These are phyloP conservation scores for Setaria viridis DNA, from an alignment of 202 grass and related monocot genomes.

Conservation along the genomic window DNA sequence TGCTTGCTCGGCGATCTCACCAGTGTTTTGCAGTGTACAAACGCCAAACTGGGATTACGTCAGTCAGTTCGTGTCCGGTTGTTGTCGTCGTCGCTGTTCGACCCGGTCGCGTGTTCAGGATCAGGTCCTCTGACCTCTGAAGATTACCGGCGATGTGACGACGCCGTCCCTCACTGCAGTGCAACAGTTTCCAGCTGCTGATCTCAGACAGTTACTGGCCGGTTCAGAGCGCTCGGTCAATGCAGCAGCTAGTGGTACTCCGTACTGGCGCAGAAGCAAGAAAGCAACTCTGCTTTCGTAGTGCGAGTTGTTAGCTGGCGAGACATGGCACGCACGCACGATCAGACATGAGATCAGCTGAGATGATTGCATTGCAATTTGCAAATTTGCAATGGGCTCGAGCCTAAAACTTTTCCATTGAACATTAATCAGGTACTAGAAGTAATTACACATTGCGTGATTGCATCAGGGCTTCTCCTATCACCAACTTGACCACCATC, in stretches of 20 bases:
- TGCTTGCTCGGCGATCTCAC: background rate
- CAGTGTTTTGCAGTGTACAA: background rate
- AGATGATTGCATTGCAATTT: no score
- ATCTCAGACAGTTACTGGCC: background rate
- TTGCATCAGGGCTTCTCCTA: conserved; percentile 24
- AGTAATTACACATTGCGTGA: conserved; percentile 44
- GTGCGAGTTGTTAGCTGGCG: background rate
- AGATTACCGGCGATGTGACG: background rate
- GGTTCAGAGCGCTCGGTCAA: background rate
- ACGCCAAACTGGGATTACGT: background rate
- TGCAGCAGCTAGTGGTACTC: background rate
- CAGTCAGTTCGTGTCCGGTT: background rate
- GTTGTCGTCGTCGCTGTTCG: background rate
- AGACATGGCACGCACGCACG: background rate
- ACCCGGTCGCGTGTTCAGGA: conserved; percentile 7
- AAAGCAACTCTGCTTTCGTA: background rate
- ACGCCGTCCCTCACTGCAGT: background rate
- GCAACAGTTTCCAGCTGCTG: background rate
- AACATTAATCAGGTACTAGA: conserved; percentile 36
- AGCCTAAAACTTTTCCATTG: conserved; percentile 17
- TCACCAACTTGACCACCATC: conserved; percentile 28
- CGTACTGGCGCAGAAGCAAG: background rate
- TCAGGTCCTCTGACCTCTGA: background rate
- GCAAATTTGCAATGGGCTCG: background rate
- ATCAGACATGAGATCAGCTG: conserved; percentile 23